Conservation (phyloP, 164 flowering plant species). For the Annona cherimola region DNA sequence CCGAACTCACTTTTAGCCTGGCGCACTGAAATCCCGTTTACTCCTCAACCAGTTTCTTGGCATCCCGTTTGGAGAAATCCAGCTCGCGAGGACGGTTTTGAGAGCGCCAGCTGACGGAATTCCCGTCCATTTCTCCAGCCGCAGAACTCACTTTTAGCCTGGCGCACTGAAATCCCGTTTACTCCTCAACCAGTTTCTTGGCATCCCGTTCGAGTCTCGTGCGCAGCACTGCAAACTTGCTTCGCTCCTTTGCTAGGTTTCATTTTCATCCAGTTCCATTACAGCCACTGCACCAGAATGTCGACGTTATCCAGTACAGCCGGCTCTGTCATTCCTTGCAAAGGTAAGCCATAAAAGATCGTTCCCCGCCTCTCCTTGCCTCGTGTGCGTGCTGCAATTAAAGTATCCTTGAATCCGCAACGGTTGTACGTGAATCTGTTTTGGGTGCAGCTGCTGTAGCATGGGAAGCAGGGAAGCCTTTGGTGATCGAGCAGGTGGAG, state of each 20-base stretch:
- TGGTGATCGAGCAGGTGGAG: slow-evolving; percentile 62
- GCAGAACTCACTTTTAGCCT: no score
- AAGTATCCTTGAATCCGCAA: not conserved
- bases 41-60: no score
- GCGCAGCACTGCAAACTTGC: not conserved
- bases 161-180: no score
- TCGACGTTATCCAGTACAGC: slow-evolving; percentile 14
- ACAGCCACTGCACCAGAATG: not conserved
- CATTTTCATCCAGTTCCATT: not conserved
- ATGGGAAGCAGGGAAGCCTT: slow-evolving; percentile 73
- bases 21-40: no score
- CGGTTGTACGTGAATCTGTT: not conserved
- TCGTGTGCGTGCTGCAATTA: not conserved
- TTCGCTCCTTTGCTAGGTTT: not conserved
- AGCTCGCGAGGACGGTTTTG: no score
- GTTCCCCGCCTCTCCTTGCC: not conserved
- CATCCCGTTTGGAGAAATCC: no score
- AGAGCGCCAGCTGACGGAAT: no score
- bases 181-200: no score
- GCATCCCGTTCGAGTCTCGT: not conserved
- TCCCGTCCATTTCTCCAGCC: no score
- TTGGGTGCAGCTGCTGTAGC: slow-evolving; percentile 57
- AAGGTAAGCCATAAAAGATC: slow-evolving; percentile 13
- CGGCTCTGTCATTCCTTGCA: slow-evolving; percentile 36
- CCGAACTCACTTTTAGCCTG: no score